phyloP scores from a whole-genome alignment of 768 basidiomycete species.

The Tricholoma matsutake region DNA sequence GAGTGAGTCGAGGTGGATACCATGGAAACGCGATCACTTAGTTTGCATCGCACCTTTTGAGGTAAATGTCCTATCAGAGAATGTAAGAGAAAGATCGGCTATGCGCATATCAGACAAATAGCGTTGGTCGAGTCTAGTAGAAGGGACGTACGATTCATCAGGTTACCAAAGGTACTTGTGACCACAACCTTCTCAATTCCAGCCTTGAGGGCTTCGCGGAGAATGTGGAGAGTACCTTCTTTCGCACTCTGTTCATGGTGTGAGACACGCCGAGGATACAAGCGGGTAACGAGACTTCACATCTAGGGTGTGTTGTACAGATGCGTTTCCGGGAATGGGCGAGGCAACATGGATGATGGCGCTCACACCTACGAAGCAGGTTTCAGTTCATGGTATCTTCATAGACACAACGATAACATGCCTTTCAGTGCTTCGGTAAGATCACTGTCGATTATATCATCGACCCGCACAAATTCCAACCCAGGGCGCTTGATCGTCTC shows the following conservation, averaged over 20 bases:
- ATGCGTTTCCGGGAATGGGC: constrained; percentile 19
- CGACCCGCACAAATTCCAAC: constrained; percentile 26
- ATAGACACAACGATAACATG: background rate
- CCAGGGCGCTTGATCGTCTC: constrained; percentile 24
- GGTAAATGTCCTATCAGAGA: constrained; percentile 21
- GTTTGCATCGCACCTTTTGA: constrained; percentile 13
- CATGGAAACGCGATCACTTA: background rate
- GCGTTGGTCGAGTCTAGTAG: no score
- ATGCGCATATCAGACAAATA: background rate
- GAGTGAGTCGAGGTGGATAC: background rate
- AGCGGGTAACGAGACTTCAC: constrained; percentile 6
- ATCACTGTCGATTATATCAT: constrained; percentile 15
- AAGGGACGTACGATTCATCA: constrained; percentile 25
- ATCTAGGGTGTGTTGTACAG: constrained; percentile 18
- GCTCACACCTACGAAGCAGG: constrained; percentile 28
- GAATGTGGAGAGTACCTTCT: constrained; percentile 27
- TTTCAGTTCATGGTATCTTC: background rate
- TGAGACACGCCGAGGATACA: background rate
- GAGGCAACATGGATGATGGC: constrained; percentile 39
- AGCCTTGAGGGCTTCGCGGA: constrained; percentile 24
- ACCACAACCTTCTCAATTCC: constrained; percentile 30
- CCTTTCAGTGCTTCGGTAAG: constrained; percentile 20
- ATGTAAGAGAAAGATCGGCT: constrained; percentile 21
- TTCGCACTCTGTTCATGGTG: constrained; percentile 18
- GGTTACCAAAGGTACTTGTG: constrained; percentile 31